Base-by-base conservation (phyloP, 192 early-diverging fungal genomes). In the Gigaspora rosea region DNA sequence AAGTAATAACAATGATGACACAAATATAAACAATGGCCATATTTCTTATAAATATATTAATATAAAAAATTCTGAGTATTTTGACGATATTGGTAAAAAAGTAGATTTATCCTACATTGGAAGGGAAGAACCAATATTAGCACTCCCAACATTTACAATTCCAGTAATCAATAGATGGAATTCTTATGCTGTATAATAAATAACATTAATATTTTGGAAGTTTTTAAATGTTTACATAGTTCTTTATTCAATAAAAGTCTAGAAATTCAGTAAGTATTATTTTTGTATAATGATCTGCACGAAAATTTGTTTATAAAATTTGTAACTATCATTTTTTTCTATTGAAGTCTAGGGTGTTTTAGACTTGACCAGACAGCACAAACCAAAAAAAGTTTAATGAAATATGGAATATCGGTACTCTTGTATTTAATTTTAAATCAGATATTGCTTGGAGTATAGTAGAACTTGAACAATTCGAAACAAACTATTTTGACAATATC, bases 261-360 rank as follows among this genome's bases (percentile, higher is more conserved):
- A 33, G 48, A 70, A 70, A n/a, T 70, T 51, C 68, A 70, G 68
- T 70, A 70, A 70, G 68, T 70, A 70, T 70, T 70, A 70, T n/a
- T 70, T 54, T 51, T 70, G 4, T 15, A 51, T 51, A 51, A 51
- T 51, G 64, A 66, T 70, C 52, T 50, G 4, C 18, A 70, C 32
- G 22, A 70, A 49, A 70, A 52, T 51, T 70, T 50, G 13, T 70
- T 52, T 70, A 70, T 51, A 15, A 70, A 70, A 70, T 70, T 70
- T 27, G 7, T 54, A 51, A 70, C 36, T 65, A 65, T 65, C 36
- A 65, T 65, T 1, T 65, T 65, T 70, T 41, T 70, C 51, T 41
- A 61, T 54, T 70, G 12, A 70, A 70, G 48, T 18, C 11, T n/a
- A 70, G n/a, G 48, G n/a, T 27, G 18, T 70, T 70, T 35, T 70